Evolutionary conservation across 805 yeast species (phyloP).

Genomic region (Starmerella stellata): DNA sequence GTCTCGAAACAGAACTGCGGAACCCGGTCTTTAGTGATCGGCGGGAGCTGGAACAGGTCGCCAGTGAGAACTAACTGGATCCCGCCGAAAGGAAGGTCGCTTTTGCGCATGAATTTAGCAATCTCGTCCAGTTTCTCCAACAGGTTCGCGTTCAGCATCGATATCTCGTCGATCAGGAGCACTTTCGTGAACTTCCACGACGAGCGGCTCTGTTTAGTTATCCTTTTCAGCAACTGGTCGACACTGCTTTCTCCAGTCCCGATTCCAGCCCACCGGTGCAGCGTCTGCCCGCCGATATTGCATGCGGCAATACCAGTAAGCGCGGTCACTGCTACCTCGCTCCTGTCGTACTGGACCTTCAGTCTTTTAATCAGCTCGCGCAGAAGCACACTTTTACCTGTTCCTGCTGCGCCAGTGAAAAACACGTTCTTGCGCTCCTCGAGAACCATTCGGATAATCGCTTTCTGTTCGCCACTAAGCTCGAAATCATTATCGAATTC

Average conservation of each 20-base stretch:
- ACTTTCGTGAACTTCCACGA: conserved; percentile 57
- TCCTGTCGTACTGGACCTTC: conserved; percentile 26
- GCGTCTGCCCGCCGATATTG: conserved; percentile 77
- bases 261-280: conserved; percentile 71
- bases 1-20: conserved; percentile 55
- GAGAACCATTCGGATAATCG: conserved; percentile 44
- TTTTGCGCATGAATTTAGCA: conserved; percentile 38
- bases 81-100: conserved; percentile 69
- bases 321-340: conserved; percentile 51
- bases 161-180: conserved; percentile 75
- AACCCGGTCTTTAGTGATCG: conserved; percentile 34
- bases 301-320: conserved; percentile 94
- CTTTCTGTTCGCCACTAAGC: conserved; percentile 32
- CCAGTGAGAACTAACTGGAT: conserved; percentile 79
- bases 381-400: conserved; percentile 86
- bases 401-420: conserved; percentile 96
- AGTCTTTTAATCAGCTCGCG: conserved; percentile 45
- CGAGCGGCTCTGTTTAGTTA: conserved; percentile 27
- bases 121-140: conserved; percentile 57
- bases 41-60: conserved; percentile 94
- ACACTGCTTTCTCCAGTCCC: conserved; percentile 52
- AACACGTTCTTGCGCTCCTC: conserved; percentile 48
- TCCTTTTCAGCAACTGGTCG: conserved; percentile 29
- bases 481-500: conserved; percentile 7
- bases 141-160: conserved; percentile 75